Evolutionary conservation across 2,329 filamentous ascomycete species (phyloP).

Genomic region (Paecilomyces sp.): DNA sequence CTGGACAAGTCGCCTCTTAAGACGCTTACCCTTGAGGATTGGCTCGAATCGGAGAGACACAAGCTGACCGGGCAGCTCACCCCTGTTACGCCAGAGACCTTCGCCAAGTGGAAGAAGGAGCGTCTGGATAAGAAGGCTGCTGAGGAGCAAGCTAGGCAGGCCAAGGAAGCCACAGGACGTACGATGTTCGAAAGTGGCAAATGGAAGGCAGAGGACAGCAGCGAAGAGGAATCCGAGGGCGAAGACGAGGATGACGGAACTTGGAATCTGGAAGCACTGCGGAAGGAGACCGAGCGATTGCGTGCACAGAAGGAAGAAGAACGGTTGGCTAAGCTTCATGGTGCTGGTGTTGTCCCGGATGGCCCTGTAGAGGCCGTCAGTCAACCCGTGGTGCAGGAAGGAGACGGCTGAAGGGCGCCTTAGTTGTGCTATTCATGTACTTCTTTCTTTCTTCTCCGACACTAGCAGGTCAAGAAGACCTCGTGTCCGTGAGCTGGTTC

Average conservation of each 20-base stretch:
- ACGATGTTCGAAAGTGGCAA: slow-evolving; percentile 95
- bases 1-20: slow-evolving; percentile 93
- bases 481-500: background rate
- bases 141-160: slow-evolving; percentile 79
- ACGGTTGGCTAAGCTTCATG: slow-evolving; percentile 37
- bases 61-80: slow-evolving; percentile 89
- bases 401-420: background rate
- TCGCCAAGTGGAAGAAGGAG: slow-evolving; percentile 96
- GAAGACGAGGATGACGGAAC: slow-evolving; percentile 44
- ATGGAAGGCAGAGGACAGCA: slow-evolving; percentile 65
- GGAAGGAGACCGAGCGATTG: slow-evolving; percentile 75
- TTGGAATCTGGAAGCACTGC: slow-evolving; percentile 77
- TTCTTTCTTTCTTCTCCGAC: background rate
- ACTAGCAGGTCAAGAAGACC: background rate
- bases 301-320: slow-evolving; percentile 73
- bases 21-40: slow-evolving; percentile 93
- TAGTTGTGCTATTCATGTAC: background rate
- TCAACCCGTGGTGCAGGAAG: background rate
- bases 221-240: slow-evolving; percentile 55
- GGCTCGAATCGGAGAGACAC: slow-evolving; percentile 91
- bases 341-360: slow-evolving; percentile 6
- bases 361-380: background rate
- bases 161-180: slow-evolving; percentile 92
- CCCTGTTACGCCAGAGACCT: slow-evolving; percentile 85
- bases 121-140: slow-evolving; percentile 92